A percentile compares a stretch with the other conserved stretches of the same genome.
Conservation (phyloP, 352 stramenopile species). For the Paralagenidium karlingii region DNA sequence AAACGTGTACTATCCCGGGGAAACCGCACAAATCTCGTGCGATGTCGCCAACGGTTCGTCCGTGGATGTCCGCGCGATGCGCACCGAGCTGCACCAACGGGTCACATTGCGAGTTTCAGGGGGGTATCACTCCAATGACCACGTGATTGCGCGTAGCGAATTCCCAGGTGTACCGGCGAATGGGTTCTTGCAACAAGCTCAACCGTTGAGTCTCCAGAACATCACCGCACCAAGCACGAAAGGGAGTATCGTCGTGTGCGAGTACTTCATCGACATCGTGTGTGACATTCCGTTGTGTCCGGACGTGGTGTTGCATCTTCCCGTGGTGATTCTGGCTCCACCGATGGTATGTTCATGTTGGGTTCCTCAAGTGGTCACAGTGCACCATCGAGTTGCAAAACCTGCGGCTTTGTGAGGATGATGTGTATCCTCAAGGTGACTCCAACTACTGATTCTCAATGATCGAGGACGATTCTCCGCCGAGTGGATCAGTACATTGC, state of each 20-base stretch:
- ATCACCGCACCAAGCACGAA: slow-evolving; percentile 36
- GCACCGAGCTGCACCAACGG: slow-evolving; percentile 35
- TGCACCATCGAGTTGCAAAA: too few species aligned
- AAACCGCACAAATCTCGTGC: slow-evolving; percentile 45
- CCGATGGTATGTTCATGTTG: slow-evolving; percentile 13
- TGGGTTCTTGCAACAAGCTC: slow-evolving; percentile 22
- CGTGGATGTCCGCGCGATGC: slow-evolving; percentile 45
- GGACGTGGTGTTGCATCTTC: slow-evolving; percentile 37
- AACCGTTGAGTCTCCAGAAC: slow-evolving; percentile 33
- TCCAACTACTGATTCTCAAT: too few species aligned
- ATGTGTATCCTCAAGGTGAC: too few species aligned
- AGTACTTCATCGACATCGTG: slow-evolving; percentile 50
- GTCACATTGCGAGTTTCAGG: slow-evolving; percentile 19
- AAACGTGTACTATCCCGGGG: slow-evolving; percentile 45
- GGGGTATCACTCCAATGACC: slow-evolving; percentile 16
- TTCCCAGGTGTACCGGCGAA: slow-evolving; percentile 35
- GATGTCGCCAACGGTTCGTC: slow-evolving; percentile 43
- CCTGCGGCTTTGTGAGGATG: too few species aligned
- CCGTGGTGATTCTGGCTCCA: slow-evolving; percentile 34
- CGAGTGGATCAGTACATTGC: too few species aligned
- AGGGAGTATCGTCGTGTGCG: slow-evolving; percentile 29
- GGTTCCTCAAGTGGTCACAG: too few species aligned
- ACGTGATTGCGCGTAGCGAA: slow-evolving; percentile 18
- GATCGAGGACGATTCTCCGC: too few species aligned
- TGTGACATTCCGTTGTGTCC: slow-evolving; percentile 58